Evolutionary conservation across 352 stramenopile species (phyloP), one percentile per base, ranked within the genome.

Genomic region (Globisporangium perplexum): DNA sequence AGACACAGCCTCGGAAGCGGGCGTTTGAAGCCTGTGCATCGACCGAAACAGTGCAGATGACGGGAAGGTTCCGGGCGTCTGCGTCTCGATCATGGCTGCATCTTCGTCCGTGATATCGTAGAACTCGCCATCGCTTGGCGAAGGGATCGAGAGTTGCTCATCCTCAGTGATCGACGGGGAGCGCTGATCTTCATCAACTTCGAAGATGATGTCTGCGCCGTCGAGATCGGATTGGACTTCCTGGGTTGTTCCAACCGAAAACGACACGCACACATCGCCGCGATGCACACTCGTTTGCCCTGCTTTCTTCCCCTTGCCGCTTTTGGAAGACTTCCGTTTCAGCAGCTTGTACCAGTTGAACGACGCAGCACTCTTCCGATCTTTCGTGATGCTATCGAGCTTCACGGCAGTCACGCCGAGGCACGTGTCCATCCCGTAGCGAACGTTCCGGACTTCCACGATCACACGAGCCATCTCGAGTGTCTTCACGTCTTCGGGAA

Each of bases 311-410:
- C 59, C 63, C 57, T 73, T 86, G 31, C 43, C 50, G 42, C 88
- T 75, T 30, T 77, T 75, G 17, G 78, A 74, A 8, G 77, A 84
- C 35, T 89, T 91, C 8, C 78, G 61, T 55, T 95, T 95, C 1
- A 93, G 60, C 10, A 95, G 43, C 41, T 91, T 92, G 59, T 95
- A 93, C 81, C 81, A 93, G 57, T 92, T 90, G 58, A 95, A 95
- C 11, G 76, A 75, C 61, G 76, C 83, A 30, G 81, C 78, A 22
- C 84, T 77, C 39, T 84, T 85, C 14, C 69, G 72, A 60, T 88
- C 79, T 51, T 85, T 85, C 38, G 90, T 63, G 55, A 93, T 89
- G 17, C 72, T 93, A 24, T 88, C 77, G 17, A 92, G 58, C 56
- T 90, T 90, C 20, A 93, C 78, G 18, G 85, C 81, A 7, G 78